These are phyloP conservation scores for Scalesia atractyloides DNA, from an alignment of 129 eudicot genomes.

Conservation along the genomic window DNA sequence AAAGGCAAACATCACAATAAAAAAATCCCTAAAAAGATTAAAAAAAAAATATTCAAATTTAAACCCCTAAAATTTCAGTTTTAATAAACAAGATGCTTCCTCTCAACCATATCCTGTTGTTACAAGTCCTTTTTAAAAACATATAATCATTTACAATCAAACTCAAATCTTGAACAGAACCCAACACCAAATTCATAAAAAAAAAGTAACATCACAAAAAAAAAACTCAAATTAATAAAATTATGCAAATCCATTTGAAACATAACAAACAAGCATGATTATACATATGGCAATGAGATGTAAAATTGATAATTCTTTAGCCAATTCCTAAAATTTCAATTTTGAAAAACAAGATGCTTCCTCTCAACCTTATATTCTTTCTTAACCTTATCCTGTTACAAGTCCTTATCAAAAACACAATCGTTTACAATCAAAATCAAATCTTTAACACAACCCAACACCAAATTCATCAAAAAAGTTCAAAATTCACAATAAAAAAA, in stretches of 20 bases:
- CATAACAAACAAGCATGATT: neutral
- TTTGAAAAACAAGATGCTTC: neutral
- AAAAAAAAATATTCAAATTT: neutral
- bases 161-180: neutral
- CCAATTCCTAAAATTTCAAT: neutral
- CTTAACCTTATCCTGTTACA: neutral
- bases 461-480: neutral
- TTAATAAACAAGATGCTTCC: too few species aligned
- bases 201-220: neutral
- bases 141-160: constrained; percentile 1
- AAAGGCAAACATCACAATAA: neutral
- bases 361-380: too few species aligned
- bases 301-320: too few species aligned
- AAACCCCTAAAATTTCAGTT: neutral
- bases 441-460: neutral
- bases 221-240: neutral
- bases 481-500: neutral
- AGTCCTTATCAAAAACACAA: neutral
- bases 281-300: too few species aligned
- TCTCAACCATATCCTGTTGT: too few species aligned
- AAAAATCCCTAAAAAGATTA: neutral
- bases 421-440: neutral
- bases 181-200: neutral
- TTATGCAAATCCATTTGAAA: neutral
- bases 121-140: neutral